A percentile compares a stretch with the other conserved stretches of the same genome.
These are phyloP conservation scores for Serendipita indica DNA, from an alignment of 768 basidiomycete species.

Conservation along the genomic window DNA sequence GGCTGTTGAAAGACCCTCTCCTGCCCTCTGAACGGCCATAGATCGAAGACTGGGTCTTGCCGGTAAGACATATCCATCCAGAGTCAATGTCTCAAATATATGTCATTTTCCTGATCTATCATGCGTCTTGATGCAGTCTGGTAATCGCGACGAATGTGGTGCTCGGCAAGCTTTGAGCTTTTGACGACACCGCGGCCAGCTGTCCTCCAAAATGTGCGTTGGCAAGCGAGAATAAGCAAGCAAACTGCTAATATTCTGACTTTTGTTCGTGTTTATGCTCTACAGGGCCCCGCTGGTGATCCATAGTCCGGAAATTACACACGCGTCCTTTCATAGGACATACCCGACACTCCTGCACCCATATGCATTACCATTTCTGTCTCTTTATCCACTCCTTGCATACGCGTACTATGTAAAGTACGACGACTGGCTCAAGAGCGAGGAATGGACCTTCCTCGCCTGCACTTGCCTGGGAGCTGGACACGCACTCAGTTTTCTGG, in stretches of 20 bases:
- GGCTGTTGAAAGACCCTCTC: no score
- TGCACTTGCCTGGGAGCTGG: slow-evolving; percentile 71
- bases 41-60: no score
- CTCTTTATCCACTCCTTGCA: slow-evolving; percentile 64
- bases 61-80: no score
- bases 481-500: slow-evolving; percentile 84
- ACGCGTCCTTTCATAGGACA: slow-evolving; percentile 49
- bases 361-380: slow-evolving; percentile 65
- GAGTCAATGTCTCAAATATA: no score
- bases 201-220: not conserved
- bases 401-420: slow-evolving; percentile 89
- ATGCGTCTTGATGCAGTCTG: no score
- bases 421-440: slow-evolving; percentile 77
- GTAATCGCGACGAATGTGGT: no score
- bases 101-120: no score
- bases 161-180: not conserved
- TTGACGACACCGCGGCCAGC: not conserved
- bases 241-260: not conserved
- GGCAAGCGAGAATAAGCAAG: not conserved
- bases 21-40: no score
- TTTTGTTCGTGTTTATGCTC: not conserved
- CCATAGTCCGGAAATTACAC: slow-evolving; percentile 49
- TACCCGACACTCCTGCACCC: slow-evolving; percentile 57
- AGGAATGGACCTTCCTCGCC: slow-evolving; percentile 96
- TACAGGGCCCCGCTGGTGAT: slow-evolving; percentile 35